phyloP scores from a whole-genome alignment of 345 rosid species.

The Heritiera fomes region DNA sequence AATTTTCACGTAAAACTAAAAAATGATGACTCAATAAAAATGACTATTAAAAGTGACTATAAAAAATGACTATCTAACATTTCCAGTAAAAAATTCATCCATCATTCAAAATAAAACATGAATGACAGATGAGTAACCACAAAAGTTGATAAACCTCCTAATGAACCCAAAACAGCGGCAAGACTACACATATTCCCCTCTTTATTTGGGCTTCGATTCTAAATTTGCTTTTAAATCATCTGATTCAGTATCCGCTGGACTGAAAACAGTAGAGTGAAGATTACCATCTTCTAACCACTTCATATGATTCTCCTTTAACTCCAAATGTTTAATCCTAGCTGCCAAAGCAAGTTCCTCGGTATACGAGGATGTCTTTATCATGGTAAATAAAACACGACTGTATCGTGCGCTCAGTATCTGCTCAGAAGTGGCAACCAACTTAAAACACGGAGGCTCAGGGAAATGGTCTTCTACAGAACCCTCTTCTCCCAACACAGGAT shows the following conservation, averaged over 20 bases:
- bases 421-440: slow-evolving; percentile 69
- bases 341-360: slow-evolving; percentile 57
- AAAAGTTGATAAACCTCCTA: neutral
- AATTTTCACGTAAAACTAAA: too few relatives aligned
- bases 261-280: slow-evolving; percentile 81
- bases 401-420: slow-evolving; percentile 87
- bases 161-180: neutral
- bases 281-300: slow-evolving; percentile 92
- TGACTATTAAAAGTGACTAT: too few relatives aligned
- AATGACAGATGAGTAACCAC: neutral
- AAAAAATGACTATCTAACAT: too few relatives aligned
- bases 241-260: slow-evolving; percentile 49
- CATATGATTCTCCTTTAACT: slow-evolving; percentile 82
- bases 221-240: slow-evolving; percentile 46
- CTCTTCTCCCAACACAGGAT: slow-evolving; percentile 79
- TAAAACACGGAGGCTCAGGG: slow-evolving; percentile 82
- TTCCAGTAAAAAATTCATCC: neutral
- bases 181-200: slow-evolving; percentile 80
- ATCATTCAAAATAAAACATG: neutral
- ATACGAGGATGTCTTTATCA: slow-evolving; percentile 73
- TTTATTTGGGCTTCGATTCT: slow-evolving; percentile 75
- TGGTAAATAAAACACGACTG: slow-evolving; percentile 78
- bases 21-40: too few relatives aligned
- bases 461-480: slow-evolving; percentile 24
- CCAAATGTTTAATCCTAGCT: slow-evolving; percentile 67